These are phyloP conservation scores for Leccinum subgranulosum DNA, from an alignment of 768 basidiomycete species.

Conservation along the genomic window DNA sequence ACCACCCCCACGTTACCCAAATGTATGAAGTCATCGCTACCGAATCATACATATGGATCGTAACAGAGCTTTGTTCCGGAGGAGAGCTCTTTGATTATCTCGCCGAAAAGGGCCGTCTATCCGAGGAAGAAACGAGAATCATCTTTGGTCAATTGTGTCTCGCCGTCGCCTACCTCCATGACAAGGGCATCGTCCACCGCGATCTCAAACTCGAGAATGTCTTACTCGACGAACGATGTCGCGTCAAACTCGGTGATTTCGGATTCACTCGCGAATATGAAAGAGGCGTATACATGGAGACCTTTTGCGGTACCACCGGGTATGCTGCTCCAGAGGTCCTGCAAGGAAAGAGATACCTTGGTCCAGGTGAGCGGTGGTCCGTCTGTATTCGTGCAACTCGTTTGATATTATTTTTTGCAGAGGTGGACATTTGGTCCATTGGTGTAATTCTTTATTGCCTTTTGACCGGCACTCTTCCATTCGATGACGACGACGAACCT, in stretches of 20 bases:
- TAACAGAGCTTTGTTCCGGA: conserved; percentile 94
- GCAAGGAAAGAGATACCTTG: conserved; percentile 82
- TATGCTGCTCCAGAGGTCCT: conserved; percentile 95
- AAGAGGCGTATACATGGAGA: conserved; percentile 74
- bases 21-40: conserved; percentile 98
- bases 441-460: conserved; percentile 90
- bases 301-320: conserved; percentile 93
- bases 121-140: conserved; percentile 78
- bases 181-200: conserved; percentile 91
- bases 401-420: conserved; percentile 37
- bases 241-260: conserved; percentile 92
- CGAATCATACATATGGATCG: conserved; percentile 93
- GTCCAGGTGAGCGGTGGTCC: conserved; percentile 61
- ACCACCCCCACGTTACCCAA: conserved; percentile 93
- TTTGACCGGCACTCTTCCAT: conserved; percentile 85
- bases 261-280: conserved; percentile 95
- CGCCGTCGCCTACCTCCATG: conserved; percentile 90
- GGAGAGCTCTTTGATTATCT: conserved; percentile 99
- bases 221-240: conserved; percentile 83
- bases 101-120: conserved; percentile 86
- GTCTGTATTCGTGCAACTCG: neutral
- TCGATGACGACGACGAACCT: conserved; percentile 85
- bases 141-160: conserved; percentile 97
- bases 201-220: conserved; percentile 98
- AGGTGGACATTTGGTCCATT: conserved; percentile 95